Percentiles rank a stretch among this genome's conserved stretches.
Evolutionary conservation across 306 rosid species (phyloP).

Genomic region (Quercus wislizeni): DNA sequence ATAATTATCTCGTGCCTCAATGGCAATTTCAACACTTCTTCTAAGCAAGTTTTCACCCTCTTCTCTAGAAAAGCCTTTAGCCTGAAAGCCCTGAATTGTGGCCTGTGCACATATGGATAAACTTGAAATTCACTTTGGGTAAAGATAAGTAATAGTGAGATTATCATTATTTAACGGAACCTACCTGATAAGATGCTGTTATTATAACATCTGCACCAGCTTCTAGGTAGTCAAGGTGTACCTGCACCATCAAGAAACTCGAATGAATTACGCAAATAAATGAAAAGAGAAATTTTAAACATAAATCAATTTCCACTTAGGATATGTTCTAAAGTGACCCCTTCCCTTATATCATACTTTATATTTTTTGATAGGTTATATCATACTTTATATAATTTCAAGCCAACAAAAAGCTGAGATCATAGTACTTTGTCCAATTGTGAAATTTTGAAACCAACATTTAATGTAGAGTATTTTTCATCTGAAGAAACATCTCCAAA

Average conservation of each 20-base stretch:
- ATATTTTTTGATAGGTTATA: neutral
- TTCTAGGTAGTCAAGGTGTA: constrained; percentile 55
- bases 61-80: constrained; percentile 45
- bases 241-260: constrained; percentile 38
- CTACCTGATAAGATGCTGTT: constrained; percentile 54
- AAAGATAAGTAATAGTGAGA: neutral
- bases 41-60: constrained; percentile 44
- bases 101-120: constrained; percentile 36
- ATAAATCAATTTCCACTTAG: constrained; percentile 1
- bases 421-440: neutral
- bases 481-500: neutral
- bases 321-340: neutral
- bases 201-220: constrained; percentile 58
- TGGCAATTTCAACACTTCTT: constrained; percentile 50
- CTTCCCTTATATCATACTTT: neutral
- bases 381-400: neutral
- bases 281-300: neutral
- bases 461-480: neutral
- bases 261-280: neutral
- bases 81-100: constrained; percentile 52
- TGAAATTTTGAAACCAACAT: neutral
- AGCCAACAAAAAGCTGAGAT: neutral
- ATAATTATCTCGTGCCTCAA: constrained; percentile 45
- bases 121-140: constrained; percentile 1
- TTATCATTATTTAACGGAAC: constrained; percentile 9